Conservation (phyloP, 768 basidiomycete genomes). For the Boletus rubescentipes region DNA sequence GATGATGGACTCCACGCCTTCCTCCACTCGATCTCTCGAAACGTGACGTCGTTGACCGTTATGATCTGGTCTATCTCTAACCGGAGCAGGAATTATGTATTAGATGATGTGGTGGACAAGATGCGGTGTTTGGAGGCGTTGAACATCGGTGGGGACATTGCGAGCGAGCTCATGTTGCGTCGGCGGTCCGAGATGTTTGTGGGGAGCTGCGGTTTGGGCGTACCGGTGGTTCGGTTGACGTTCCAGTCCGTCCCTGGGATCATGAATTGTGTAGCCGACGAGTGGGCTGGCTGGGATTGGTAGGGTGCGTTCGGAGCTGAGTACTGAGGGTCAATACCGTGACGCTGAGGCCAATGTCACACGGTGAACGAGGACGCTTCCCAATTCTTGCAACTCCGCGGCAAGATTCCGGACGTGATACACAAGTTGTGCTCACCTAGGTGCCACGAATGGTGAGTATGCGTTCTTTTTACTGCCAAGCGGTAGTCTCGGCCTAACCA, state of each 20-base stretch:
- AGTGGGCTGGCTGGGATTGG: not conserved
- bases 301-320: no score
- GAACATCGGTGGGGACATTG: not conserved
- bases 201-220: not conserved
- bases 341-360: no score
- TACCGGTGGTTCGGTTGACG: not conserved
- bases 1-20: not conserved
- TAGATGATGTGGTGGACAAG: not conserved
- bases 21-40: not conserved
- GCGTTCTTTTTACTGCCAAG: no score
- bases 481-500: no score
- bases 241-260: not conserved
- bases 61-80: not conserved
- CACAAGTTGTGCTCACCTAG: no score
- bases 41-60: not conserved
- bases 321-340: no score
- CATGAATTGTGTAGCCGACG: not conserved
- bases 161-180: not conserved
- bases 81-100: no score
- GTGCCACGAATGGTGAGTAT: no score
- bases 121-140: not conserved
- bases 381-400: no score
- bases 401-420: no score
- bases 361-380: no score
- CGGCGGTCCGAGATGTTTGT: not conserved